Percentiles rank a stretch among this genome's conserved stretches.
Evolutionary conservation across 495 filamentous ascomycete species (phyloP).

Genomic region (Penicillium pulvis): DNA sequence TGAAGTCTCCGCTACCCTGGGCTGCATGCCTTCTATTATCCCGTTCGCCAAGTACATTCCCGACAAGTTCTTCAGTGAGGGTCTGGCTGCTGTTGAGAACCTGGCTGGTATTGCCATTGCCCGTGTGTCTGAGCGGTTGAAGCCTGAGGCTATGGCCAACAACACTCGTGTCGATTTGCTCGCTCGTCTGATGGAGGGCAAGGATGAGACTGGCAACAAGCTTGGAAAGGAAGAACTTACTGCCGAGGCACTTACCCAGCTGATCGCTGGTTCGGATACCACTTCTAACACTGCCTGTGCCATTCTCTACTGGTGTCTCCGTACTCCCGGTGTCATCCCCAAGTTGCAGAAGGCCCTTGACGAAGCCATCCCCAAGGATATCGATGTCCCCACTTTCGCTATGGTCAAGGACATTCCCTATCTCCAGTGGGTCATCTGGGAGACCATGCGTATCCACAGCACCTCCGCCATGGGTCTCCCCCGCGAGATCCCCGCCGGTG

Average conservation of each 20-base stretch:
- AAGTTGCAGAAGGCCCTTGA: slow-evolving; percentile 77
- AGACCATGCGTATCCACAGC: slow-evolving; percentile 87
- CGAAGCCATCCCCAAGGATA: slow-evolving; percentile 57
- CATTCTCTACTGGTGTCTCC: slow-evolving; percentile 73
- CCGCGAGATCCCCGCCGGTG: slow-evolving; percentile 68
- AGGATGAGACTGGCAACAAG: slow-evolving; percentile 73
- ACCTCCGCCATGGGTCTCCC: slow-evolving; percentile 89
- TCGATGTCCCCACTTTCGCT: slow-evolving; percentile 68
- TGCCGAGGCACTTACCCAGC: slow-evolving; percentile 84
- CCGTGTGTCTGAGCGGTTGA: slow-evolving; percentile 72
- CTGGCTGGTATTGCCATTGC: slow-evolving; percentile 71
- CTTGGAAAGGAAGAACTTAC: slow-evolving; percentile 79
- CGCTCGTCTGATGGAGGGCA: slow-evolving; percentile 81
- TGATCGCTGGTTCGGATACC: slow-evolving; percentile 90
- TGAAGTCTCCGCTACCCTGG: slow-evolving; percentile 54
- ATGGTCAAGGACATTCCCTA: slow-evolving; percentile 66
- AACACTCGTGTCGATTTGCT: slow-evolving; percentile 76
- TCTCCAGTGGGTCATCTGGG: slow-evolving; percentile 78
- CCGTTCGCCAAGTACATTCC: slow-evolving; percentile 55
- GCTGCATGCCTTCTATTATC: slow-evolving; percentile 47
- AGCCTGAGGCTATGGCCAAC: slow-evolving; percentile 57
- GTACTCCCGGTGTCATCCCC: slow-evolving; percentile 68
- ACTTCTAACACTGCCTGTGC: slow-evolving; percentile 90
- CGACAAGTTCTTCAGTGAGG: slow-evolving; percentile 54
- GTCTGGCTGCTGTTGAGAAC: slow-evolving; percentile 50